Base-by-base conservation (phyloP, 148 eudicot genomes). In the Fallopia convolvulus region DNA sequence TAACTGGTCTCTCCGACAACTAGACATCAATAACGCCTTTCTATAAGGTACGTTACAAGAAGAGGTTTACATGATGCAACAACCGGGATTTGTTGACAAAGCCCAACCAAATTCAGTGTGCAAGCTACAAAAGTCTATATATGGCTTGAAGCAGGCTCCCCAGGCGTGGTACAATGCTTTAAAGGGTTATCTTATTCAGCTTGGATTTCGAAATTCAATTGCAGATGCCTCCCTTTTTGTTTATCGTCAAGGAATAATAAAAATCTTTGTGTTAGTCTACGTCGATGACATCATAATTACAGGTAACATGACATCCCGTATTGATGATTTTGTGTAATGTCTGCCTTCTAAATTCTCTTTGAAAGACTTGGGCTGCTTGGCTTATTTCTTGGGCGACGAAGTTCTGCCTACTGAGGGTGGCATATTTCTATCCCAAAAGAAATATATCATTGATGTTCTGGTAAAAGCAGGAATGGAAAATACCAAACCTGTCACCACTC, bases 121-220 rank as follows among this genome's bases (percentile, higher is more conserved):
- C 53, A 18, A 30, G 0, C 36, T 75, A 2, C 1, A 48, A 4
- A 47, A 50, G 0, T 36, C 58, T 1, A 10, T 75, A 15, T 75
- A 75, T 76, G 78, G 40, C 15, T 61, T 76, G 47, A 53, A 76
- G 6, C 78, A 76, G 11, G 78, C 78, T 48, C 78, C 68, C 11
- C 5, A 40, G 7, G 18, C 66, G 7, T 60, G 8, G 66, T 60
- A 4, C 66, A 60, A 60, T 60, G 66, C 8, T 1, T 23, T 23
- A 18, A 12, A 0, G 30, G 14, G 14, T 23, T 5, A 6, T 4
- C 20, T 14, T 60, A 1, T 23, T 60, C 18, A 60, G 21, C 66
- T 18, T 23, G 66, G 66, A 2, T 60, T 60, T 23, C 8, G 1
- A 5, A 18, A 3, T 14, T 60, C 66, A 0, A 6, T 18, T 6